phyloP scores from a whole-genome alignment of 2,329 filamentous ascomycete genomes.

The Rachicladosporium sp. region DNA sequence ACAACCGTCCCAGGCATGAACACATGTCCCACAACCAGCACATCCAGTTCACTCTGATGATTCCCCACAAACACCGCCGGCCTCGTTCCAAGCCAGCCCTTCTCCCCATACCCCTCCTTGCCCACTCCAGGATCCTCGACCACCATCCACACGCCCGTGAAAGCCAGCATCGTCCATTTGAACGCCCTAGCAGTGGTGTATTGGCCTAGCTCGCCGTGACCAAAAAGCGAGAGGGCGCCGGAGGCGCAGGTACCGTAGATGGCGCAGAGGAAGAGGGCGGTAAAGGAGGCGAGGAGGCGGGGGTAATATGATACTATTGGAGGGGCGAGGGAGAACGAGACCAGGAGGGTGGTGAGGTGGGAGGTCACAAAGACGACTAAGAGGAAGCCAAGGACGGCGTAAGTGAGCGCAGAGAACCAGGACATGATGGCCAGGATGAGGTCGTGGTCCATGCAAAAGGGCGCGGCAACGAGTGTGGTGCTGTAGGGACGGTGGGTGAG shows the following conservation, averaged over 20 bases:
- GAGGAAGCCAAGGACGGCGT: too few species aligned
- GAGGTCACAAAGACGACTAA: too few species aligned
- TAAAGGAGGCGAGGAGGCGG: slow-evolving; percentile 40
- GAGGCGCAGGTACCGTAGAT: slow-evolving; percentile 66
- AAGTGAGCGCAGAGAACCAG: too few species aligned
- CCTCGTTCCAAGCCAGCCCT: slow-evolving; percentile 36
- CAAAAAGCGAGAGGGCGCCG: slow-evolving; percentile 55
- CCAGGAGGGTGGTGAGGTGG: too few species aligned
- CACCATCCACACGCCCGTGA: slow-evolving; percentile 66
- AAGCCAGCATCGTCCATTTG: slow-evolving; percentile 61
- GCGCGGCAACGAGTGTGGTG: too few species aligned
- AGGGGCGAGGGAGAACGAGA: too few species aligned
- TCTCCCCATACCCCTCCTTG: slow-evolving; percentile 27
- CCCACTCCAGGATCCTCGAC: slow-evolving; percentile 52
- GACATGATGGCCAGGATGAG: too few species aligned
- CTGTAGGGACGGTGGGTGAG: too few species aligned
- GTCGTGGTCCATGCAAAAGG: too few species aligned
- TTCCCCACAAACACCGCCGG: slow-evolving; percentile 89
- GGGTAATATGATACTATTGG: slow-evolving; percentile 43
- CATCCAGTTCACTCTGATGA: slow-evolving; percentile 90
- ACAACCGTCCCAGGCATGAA: slow-evolving; percentile 89
- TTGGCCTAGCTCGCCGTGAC: slow-evolving; percentile 66
- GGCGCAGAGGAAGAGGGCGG: slow-evolving; percentile 34
- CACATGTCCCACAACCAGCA: slow-evolving; percentile 76
- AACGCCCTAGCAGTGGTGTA: slow-evolving; percentile 73